Conservation (phyloP, 2,329 filamentous ascomycete species). For the Sporothrix brasiliensis region DNA sequence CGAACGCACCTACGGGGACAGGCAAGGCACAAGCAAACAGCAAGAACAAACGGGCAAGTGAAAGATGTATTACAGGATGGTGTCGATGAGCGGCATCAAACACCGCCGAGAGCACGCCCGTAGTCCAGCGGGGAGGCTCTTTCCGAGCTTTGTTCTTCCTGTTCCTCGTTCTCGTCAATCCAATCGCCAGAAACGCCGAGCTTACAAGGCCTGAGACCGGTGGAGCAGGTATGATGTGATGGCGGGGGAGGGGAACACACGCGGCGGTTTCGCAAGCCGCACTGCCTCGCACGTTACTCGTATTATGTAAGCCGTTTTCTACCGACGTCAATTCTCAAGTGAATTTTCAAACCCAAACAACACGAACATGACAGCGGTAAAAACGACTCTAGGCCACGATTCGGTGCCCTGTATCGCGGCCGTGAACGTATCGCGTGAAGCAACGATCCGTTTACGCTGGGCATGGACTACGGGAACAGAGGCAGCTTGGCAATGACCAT, state of each 20-base stretch:
- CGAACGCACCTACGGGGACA: neutral
- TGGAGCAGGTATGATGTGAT: slow-evolving; percentile 30
- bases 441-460: neutral
- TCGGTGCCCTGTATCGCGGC: neutral
- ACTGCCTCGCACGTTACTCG: neutral
- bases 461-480: neutral
- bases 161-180: neutral
- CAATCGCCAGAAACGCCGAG: neutral
- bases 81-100: neutral
- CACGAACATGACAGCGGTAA: neutral
- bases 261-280: neutral
- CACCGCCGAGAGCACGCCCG: neutral
- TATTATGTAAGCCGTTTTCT: slow-evolving; percentile 17
- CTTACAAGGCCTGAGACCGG: neutral
- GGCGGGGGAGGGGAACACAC: slow-evolving; percentile 24
- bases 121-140: neutral
- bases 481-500: neutral
- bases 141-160: neutral
- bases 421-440: neutral
- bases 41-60: neutral
- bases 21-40: neutral
- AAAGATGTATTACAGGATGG: neutral
- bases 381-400: neutral
- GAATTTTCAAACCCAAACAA: slow-evolving; percentile 3
- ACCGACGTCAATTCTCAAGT: neutral